Evolutionary conservation across 2,329 filamentous ascomycete species (phyloP), one percentile per base, ranked within the genome.

Genomic region (Apiospora kogelbergensis): DNA sequence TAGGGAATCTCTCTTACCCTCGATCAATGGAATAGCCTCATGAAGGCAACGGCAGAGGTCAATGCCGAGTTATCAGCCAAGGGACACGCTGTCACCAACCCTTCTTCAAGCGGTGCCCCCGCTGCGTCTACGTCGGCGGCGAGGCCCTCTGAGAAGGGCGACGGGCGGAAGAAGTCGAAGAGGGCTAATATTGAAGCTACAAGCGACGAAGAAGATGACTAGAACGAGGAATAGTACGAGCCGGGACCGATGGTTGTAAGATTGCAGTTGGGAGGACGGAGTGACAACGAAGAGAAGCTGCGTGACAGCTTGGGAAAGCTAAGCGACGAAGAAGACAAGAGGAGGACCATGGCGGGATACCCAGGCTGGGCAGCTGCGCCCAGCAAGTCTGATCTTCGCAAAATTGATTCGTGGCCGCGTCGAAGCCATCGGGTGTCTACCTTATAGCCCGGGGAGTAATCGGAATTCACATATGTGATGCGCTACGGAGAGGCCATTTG

Each of bases 1-100:
- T 64, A 91, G 89, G 90, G 90, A 13, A 91, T 92, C 68, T 90
- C 89, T 24, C 82, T 92, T n/a, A 84, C 83, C 0, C 74, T 90
- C 10, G 88, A 91, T 11, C 90, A 92, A 78, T 91, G 90, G 77
- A 82, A 84, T 67, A 81, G 82, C 2, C 78, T 92, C 11, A 73
- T 91, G 67, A 83, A 84, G 69, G 83, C 82, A 7, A 83, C 90
- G 5, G 89, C 90, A 2, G 81, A 83, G 24, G 86, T 92, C 77
- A 91, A 90, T 74, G 82, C 83, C 30, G 81, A 83, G 44, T 83
- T 92, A 22, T 80, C 81, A 66, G 79, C 82, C 5, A 78, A 85
- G 67, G 88, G 88, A 37, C 79, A 84, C 64, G 74, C 77, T 1
- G 74, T 84, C 1, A 71, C 81, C 6, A 77, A 79, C 7, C 72